Base-by-base conservation (phyloP, 208 protist genomes). In the Trypanosoma theileri region DNA sequence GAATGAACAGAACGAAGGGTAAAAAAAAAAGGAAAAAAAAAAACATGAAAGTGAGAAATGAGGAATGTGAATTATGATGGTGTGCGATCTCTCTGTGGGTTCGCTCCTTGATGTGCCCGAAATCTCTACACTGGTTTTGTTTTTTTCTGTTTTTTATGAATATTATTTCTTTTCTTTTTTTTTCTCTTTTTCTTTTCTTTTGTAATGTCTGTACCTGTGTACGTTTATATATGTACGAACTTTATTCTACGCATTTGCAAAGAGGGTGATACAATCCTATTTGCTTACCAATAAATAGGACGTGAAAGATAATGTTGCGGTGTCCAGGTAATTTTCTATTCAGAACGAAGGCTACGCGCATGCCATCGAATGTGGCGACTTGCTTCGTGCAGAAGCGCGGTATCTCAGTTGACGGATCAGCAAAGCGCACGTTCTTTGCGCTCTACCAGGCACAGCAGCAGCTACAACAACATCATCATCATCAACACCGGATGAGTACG, bases 381-480 rank as follows among this genome's bases (percentile, higher is more conserved):
- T 45, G 60, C 17, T 22, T 74, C 6, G 22, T 74, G 3, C 60
- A 68, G n/a, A 68, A 57, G 21, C 59, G 60, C 17, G 69, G 69
- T 42, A 44, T 74, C 21, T 66, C 69, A 51, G 54, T 68, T 31
- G 45, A 22, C 14, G 61, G 69, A 24, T 60, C 52, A 26, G 52
- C 61, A 28, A n/a, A 26, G 28, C 8, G 31, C 41, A 61, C 42
- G 1, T 68, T 74, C 50, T 19, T 74, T 28, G 26, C 61, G 17
- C 58, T 74, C 3, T 61, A 68, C 42, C 59, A 59, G 11, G 53
- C 54, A 9, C 69, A 74, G 46, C 53, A 61, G 26, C 28, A 35
- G 28, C 28, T 35, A 35, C 28, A 35, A n/a, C n/a, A n/a, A n/a
- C n/a, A n/a, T n/a, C n/a, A n/a, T n/a, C n/a, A n/a, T n/a, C n/a